Evolutionary conservation across 176 grass and related monocot genomes (phyloP).

Genomic region (Oryza longistaminata): DNA sequence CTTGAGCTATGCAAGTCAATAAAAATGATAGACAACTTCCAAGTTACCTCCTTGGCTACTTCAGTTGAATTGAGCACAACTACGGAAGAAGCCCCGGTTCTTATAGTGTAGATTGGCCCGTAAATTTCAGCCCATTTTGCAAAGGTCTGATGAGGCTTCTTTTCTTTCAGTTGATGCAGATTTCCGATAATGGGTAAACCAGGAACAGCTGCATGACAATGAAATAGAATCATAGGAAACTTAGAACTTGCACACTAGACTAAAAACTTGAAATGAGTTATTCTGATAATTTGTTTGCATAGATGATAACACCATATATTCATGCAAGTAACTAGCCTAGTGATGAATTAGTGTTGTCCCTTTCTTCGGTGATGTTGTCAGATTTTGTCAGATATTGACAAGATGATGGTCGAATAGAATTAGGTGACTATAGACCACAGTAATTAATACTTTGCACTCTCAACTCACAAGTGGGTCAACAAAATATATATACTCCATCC

Average conservation of each 20-base stretch:
- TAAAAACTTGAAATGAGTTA: background rate
- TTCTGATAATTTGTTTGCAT: background rate
- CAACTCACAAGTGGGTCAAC: background rate
- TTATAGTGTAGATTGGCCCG: constrained; percentile 84
- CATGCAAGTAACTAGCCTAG: background rate
- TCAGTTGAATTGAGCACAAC: constrained; percentile 81
- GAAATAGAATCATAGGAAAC: constrained; percentile 5
- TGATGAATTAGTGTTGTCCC: background rate
- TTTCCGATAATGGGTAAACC: constrained; percentile 85
- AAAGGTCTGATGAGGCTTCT: constrained; percentile 82
- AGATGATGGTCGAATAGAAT: background rate
- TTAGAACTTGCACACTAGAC: background rate
- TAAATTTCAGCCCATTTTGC: constrained; percentile 74
- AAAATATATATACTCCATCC: background rate
- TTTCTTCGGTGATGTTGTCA: too few species aligned
- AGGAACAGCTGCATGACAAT: constrained; percentile 64
- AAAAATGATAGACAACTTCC: background rate
- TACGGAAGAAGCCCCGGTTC: constrained; percentile 57
- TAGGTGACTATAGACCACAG: background rate
- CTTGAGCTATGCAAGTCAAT: background rate
- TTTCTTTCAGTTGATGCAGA: constrained; percentile 86
- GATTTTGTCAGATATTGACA: too few species aligned
- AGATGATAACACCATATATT: background rate
- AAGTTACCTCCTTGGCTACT: constrained; percentile 74
- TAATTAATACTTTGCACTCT: background rate